phyloP scores from a whole-genome alignment of 2,329 filamentous ascomycete genomes.

The Sporothrix phasma region DNA sequence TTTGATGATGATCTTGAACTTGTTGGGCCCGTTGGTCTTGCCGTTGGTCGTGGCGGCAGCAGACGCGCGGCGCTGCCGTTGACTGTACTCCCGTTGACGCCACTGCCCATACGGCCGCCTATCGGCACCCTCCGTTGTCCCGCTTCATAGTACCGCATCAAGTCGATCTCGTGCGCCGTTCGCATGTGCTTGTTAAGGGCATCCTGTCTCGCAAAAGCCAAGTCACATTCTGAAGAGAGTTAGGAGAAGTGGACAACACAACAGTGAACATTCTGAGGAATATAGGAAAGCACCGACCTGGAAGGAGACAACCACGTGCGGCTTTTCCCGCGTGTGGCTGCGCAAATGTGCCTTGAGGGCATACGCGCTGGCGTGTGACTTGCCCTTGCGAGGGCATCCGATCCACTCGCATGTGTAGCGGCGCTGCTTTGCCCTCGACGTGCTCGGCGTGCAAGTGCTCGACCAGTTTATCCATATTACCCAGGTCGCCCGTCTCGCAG shows the following conservation, averaged over 20 bases:
- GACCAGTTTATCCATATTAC: conserved; percentile 73
- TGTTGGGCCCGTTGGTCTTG: conserved; percentile 32
- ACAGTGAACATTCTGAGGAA: neutral
- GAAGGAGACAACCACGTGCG: conserved; percentile 92
- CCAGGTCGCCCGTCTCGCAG: conserved; percentile 59
- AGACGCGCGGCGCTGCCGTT: neutral
- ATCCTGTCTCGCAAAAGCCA: conserved; percentile 91
- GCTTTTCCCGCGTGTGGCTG: conserved; percentile 95
- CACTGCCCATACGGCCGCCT: conserved; percentile 13
- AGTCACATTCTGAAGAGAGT: conserved; percentile 71
- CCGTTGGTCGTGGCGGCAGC: conserved; percentile 24
- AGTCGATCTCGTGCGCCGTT: conserved; percentile 95
- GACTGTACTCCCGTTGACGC: neutral
- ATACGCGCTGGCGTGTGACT: conserved; percentile 90
- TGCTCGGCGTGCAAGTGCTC: conserved; percentile 86
- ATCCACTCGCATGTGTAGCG: conserved; percentile 98
- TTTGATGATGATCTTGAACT: conserved; percentile 55
- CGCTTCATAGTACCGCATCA: conserved; percentile 68
- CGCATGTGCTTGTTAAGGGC: conserved; percentile 97
- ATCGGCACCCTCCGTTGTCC: conserved; percentile 59
- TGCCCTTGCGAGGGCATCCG: conserved; percentile 77
- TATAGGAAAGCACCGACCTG: conserved; percentile 50
- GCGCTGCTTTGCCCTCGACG: conserved; percentile 84
- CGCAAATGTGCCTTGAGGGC: conserved; percentile 95
- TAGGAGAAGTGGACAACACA: conserved; percentile 12